These are phyloP conservation scores for Scheffersomyces quercinus DNA, from an alignment of 1,139 yeast species.

Conservation along the genomic window DNA sequence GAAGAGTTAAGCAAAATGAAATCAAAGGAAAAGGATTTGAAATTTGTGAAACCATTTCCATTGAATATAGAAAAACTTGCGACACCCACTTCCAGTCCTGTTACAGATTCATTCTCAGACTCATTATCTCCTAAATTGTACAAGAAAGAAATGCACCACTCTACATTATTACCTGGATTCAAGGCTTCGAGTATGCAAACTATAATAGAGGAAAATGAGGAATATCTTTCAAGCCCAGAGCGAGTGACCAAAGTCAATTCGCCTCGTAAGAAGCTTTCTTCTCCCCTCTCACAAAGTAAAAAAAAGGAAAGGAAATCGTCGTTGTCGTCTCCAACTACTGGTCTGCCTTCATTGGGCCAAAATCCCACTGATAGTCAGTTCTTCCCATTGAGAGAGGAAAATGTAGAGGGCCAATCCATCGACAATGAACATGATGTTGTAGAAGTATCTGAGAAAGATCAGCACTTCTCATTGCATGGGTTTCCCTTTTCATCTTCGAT, in stretches of 20 bases:
- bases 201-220: conserved; percentile 4
- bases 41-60: conserved; percentile 15
- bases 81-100: neutral
- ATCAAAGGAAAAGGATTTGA: neutral
- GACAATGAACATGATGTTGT: neutral
- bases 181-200: conserved; percentile 5
- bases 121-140: neutral
- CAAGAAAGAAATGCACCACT: too few species aligned
- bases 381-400: too few species aligned
- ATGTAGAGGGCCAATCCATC: neutral
- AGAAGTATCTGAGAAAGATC: neutral
- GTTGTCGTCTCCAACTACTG: too few species aligned
- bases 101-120: neutral
- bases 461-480: conserved; percentile 19
- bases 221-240: conserved; percentile 4
- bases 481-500: conserved; percentile 15
- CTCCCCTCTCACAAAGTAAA: neutral
- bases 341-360: too few species aligned
- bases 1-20: neutral
- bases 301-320: too few species aligned
- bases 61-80: conserved; percentile 6
- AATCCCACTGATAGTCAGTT: too few species aligned
- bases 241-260: conserved; percentile 1
- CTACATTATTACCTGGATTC: neutral
- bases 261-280: neutral